These are phyloP conservation scores for Williopsis jadinii DNA, from an alignment of 1,139 yeast genomes.

Conservation along the genomic window DNA sequence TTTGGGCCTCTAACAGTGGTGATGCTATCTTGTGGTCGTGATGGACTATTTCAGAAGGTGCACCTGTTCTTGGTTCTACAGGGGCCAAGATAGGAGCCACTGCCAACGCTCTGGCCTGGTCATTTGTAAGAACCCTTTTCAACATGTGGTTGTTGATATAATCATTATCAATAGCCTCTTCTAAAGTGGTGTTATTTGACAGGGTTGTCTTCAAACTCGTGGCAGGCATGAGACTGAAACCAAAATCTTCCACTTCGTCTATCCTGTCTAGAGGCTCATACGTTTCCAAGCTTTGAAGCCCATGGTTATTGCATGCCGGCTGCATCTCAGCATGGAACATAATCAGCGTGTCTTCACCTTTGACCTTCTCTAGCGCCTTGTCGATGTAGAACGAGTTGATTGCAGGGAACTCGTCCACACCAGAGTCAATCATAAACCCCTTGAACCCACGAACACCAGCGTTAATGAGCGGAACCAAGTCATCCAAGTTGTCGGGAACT, in stretches of 20 bases:
- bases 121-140: slow-evolving; percentile 32
- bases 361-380: slow-evolving; percentile 55
- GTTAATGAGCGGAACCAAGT: slow-evolving; percentile 64
- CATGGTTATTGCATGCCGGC: slow-evolving; percentile 33
- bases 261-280: slow-evolving; percentile 4
- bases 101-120: slow-evolving; percentile 47
- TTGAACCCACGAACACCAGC: slow-evolving; percentile 92
- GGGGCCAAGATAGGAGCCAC: slow-evolving; percentile 48
- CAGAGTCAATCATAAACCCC: slow-evolving; percentile 85
- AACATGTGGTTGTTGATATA: slow-evolving; percentile 5
- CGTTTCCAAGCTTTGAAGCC: slow-evolving; percentile 8
- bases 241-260: slow-evolving; percentile 7
- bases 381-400: slow-evolving; percentile 56
- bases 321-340: slow-evolving; percentile 95
- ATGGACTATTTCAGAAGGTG: slow-evolving; percentile 39
- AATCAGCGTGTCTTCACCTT: slow-evolving; percentile 58
- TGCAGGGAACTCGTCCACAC: slow-evolving; percentile 91
- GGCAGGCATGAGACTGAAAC: slow-evolving; percentile 1
- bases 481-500: slow-evolving; percentile 66
- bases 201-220: slow-evolving; percentile 3
- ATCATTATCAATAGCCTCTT: slow-evolving; percentile 5
- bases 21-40: slow-evolving; percentile 25
- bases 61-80: slow-evolving; percentile 50
- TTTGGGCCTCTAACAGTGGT: slow-evolving; percentile 40
- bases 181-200: slow-evolving; percentile 2